Base-by-base conservation (phyloP, 75 land plant genomes). In the Pinus taeda region DNA sequence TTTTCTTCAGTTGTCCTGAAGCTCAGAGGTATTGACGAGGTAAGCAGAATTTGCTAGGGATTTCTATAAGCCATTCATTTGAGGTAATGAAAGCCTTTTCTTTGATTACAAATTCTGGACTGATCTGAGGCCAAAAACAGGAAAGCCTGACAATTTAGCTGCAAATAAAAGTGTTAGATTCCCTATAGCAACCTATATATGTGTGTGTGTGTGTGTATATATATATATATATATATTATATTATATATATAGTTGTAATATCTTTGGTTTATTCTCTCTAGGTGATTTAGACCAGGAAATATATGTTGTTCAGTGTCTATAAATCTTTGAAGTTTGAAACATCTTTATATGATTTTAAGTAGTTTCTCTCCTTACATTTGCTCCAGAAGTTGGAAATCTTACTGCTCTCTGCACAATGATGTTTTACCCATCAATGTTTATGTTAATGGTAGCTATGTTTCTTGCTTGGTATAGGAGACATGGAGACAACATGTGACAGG, bases 401-500 rank as follows among this genome's bases (percentile, higher is more conserved):
- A 66, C 42, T 36, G 8, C 71, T 39, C 49, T 69, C 22, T 67
- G 45, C 17, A 20, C 49, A 18, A 18, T 18, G 0, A 62, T 62
- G 37, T 39, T 21, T n/a, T 18, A 18, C 45, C 71, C n/a, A n/a
- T 37, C 42, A n/a, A 42, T 69, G 71, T 15, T 39, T 36, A 69
- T 12, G 66, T 59, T n/a, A 4, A 67, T 57, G 60, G 75, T 20
- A 45, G 6, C 59, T 17, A 57, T 49, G 24, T 53, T 56, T 42
- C 17, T 45, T 78, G 65, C 15, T 45, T 70, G 69, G 6, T 53
- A 60, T 87, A 96, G 99, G 97, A 92, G 56, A 83, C 88, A 29
- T 89, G 92, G 93, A 93, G 85, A 83, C 98, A 92, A 71, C 95
- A 97, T 83, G 92, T 94, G 59, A 97, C 97, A 57, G 99, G 93